Conservation (phyloP, 345 rosid genomes). For the Ceriops tagal region DNA sequence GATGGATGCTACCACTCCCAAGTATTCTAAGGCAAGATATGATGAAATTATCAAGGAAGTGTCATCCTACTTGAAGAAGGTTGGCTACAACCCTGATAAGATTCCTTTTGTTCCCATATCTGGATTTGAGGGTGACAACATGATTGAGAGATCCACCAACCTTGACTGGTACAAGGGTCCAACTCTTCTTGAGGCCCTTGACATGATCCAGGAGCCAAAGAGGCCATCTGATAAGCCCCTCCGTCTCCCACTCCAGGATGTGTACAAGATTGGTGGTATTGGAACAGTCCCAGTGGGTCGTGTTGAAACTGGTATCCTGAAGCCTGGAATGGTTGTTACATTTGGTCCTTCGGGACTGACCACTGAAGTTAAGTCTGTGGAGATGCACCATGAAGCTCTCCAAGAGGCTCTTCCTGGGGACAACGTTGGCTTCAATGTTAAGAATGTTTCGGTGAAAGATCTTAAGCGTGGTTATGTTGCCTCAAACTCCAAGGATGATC, state of each 20-base stretch:
- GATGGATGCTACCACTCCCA: slow-evolving; percentile 24
- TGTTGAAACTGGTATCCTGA: slow-evolving; percentile 18
- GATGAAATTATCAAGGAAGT: slow-evolving; percentile 21
- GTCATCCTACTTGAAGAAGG: slow-evolving; percentile 17
- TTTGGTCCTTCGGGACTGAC: slow-evolving; percentile 17
- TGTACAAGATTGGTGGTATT: slow-evolving; percentile 21
- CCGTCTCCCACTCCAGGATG: slow-evolving; percentile 21
- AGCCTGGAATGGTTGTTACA: slow-evolving; percentile 20
- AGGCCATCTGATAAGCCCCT: slow-evolving; percentile 22
- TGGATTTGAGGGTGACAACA: slow-evolving; percentile 21
- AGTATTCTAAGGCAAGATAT: slow-evolving; percentile 19
- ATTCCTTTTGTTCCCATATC: slow-evolving; percentile 18
- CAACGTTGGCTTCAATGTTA: slow-evolving; percentile 43
- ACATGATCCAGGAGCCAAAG: slow-evolving; percentile 16
- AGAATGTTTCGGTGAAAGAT: slow-evolving; percentile 42
- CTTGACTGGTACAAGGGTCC: slow-evolving; percentile 22
- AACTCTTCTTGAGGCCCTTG: slow-evolving; percentile 18
- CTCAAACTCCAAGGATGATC: slow-evolving; percentile 45
- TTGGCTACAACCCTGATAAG: slow-evolving; percentile 17
- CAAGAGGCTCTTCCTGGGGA: slow-evolving; percentile 13
- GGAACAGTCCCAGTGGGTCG: slow-evolving; percentile 22
- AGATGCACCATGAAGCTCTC: slow-evolving; percentile 18
- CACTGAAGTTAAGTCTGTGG: slow-evolving; percentile 11
- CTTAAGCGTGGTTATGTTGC: slow-evolving; percentile 41
- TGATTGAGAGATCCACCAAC: slow-evolving; percentile 21